These are phyloP conservation scores for Acacia confusa DNA, from an alignment of 306 rosid species.

Conservation along the genomic window DNA sequence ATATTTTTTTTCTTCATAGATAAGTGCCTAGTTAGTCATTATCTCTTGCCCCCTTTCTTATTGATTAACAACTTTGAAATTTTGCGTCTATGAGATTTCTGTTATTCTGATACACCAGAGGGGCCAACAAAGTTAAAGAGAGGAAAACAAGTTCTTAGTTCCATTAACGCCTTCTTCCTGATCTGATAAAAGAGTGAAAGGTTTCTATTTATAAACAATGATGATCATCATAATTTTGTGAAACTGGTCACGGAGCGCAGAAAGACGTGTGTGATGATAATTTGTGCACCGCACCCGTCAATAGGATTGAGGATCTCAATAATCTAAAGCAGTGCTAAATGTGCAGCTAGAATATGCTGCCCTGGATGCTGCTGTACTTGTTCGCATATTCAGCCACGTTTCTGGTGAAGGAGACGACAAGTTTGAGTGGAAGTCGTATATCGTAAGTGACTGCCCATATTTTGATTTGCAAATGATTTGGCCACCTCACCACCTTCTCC, in stretches of 20 bases:
- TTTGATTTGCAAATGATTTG: neutral
- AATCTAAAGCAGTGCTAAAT: constrained; percentile 22
- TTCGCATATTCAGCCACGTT: constrained; percentile 78
- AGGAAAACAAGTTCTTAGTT: neutral
- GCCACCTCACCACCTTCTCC: constrained; percentile 1
- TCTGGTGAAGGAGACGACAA: constrained; percentile 56
- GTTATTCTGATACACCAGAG: neutral
- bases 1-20: neutral
- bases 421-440: constrained; percentile 73
- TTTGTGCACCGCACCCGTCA: constrained; percentile 7
- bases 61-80: neutral
- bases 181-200: neutral
- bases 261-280: neutral
- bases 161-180: neutral
- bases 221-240: constrained; percentile 9
- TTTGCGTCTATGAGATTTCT: neutral
- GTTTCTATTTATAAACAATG: constrained; percentile 9
- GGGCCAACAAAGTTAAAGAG: neutral
- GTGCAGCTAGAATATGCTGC: constrained; percentile 98
- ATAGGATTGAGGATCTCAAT: neutral
- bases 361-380: constrained; percentile 83
- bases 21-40: neutral
- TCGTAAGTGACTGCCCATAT: constrained; percentile 47
- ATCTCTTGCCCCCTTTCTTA: neutral
- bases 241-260: neutral